phyloP scores from a whole-genome alignment of 495 filamentous ascomycete genomes.

The Neurospora cerealis region DNA sequence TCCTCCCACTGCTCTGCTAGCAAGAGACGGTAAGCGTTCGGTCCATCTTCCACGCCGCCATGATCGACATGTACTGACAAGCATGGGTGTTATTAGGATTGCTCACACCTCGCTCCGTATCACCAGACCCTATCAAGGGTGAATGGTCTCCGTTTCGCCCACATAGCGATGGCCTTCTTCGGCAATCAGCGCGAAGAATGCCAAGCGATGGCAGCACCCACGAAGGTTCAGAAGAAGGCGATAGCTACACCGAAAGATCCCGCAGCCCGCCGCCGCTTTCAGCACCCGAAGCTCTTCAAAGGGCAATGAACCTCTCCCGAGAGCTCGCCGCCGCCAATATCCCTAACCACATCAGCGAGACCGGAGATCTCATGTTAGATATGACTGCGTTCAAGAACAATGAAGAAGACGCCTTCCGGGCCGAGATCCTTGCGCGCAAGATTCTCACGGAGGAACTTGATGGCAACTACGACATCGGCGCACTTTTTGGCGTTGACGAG shows the following conservation, averaged over 20 bases:
- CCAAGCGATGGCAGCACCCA: constrained; percentile 37
- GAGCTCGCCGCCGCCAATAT: constrained; percentile 86
- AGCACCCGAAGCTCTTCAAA: constrained; percentile 63
- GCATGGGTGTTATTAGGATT: constrained; percentile 30
- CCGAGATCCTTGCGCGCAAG: constrained; percentile 88
- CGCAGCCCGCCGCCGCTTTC: constrained; percentile 71
- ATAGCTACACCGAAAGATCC: constrained; percentile 45
- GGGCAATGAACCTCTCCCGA: constrained; percentile 78
- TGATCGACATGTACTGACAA: constrained; percentile 5
- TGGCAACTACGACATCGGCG: constrained; percentile 91
- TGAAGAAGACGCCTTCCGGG: constrained; percentile 82
- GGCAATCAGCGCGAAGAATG: constrained; percentile 21
- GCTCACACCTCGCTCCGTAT: constrained; percentile 53
- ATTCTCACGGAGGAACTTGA: constrained; percentile 92
- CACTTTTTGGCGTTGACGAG: constrained; percentile 89
- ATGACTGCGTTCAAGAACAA: constrained; percentile 95
- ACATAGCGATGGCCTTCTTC: constrained; percentile 36
- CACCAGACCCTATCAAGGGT: constrained; percentile 42
- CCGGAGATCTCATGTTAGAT: constrained; percentile 94
- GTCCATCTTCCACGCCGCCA: neutral
- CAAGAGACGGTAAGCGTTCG: constrained; percentile 19
- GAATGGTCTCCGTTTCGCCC: constrained; percentile 33
- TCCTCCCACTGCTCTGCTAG: constrained; percentile 21
- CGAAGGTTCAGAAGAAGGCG: constrained; percentile 24
- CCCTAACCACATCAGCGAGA: constrained; percentile 79